Evolutionary conservation across 2,329 filamentous ascomycete genomes (phyloP), one percentile per base, ranked within the genome.

Genomic region (Fusarium algeriense): DNA sequence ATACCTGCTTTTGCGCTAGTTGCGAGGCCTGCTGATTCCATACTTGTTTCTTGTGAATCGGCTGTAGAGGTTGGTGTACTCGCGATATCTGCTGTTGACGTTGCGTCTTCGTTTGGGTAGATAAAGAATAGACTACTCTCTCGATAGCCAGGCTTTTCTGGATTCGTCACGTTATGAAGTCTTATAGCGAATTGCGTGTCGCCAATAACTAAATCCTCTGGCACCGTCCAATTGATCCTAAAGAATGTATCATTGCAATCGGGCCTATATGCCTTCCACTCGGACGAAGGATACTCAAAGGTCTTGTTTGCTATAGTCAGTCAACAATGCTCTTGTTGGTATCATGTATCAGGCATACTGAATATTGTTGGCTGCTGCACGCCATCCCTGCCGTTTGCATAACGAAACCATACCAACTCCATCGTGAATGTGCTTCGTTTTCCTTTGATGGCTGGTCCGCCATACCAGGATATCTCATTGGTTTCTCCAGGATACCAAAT

Each of bases 101-200:
- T 55, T 13, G 34, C 43, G 19, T 30, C 17, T 15, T 37, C 49
- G 7, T 49, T 4, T 2, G 41, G 19, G 13, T 19, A 20, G 40
- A 64, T 64, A 14, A 64, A 64, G 34, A 64, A 64, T 19, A 64
- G 23, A 20, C 8, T 56, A 5, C 61, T 64, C 2, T 15, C 38
- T 43, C 19, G 15, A 6, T 30, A 63, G 13, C 15, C 40, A 7
- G 35, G 10, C 2, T 64, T 40, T 5, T 62, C 52, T 3, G 58
- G 40, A 6, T 64, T 41, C 8, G 58, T 41, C 2, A 60, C 44
- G 4, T 64, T 53, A 15, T 56, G 38, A 0, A 56, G 34, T 4
- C 11, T 40, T 10, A 44, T 37, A 5, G n/a, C 43, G 13, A 64
- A 64, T 7, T 55, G 55, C 7, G 61, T 41, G 13, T 40, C 46